These are phyloP conservation scores for Sugiyamaella chiloensis DNA, from an alignment of 805 yeast genomes.

Conservation along the genomic window DNA sequence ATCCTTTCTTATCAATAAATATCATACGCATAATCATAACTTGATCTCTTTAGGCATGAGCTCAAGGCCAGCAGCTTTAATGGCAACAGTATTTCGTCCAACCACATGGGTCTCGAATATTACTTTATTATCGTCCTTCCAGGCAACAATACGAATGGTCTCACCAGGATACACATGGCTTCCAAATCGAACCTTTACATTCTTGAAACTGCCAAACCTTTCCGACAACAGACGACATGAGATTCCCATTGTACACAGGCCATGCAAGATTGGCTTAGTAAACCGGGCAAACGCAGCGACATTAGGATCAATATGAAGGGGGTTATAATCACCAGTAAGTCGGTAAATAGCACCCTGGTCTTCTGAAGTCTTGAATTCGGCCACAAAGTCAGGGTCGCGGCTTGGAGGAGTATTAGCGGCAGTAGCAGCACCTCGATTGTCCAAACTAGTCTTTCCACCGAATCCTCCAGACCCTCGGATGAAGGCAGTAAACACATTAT, in stretches of 20 bases:
- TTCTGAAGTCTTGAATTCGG: constrained; percentile 52
- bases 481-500: constrained; percentile 82
- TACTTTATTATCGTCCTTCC: constrained; percentile 74
- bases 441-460: constrained; percentile 49
- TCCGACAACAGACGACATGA: constrained; percentile 75
- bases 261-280: constrained; percentile 85
- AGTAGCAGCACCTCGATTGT: constrained; percentile 58
- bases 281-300: constrained; percentile 88
- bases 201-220: constrained; percentile 74
- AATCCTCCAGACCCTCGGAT: constrained; percentile 68
- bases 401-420: constrained; percentile 62
- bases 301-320: constrained; percentile 88
- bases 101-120: constrained; percentile 79
- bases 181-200: constrained; percentile 85
- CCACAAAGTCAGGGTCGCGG: constrained; percentile 62
- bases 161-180: constrained; percentile 96
- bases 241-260: constrained; percentile 84
- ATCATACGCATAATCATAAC: no score
- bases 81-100: constrained; percentile 74
- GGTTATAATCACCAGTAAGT: constrained; percentile 90
- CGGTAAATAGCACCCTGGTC: constrained; percentile 90
- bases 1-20: no score
- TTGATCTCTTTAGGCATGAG: constrained; percentile 28
- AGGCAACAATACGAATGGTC: constrained; percentile 73
- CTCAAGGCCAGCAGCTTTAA: constrained; percentile 83